phyloP scores from a whole-genome alignment of 176 grass and related monocot genomes.

The Ensete glaucum region DNA sequence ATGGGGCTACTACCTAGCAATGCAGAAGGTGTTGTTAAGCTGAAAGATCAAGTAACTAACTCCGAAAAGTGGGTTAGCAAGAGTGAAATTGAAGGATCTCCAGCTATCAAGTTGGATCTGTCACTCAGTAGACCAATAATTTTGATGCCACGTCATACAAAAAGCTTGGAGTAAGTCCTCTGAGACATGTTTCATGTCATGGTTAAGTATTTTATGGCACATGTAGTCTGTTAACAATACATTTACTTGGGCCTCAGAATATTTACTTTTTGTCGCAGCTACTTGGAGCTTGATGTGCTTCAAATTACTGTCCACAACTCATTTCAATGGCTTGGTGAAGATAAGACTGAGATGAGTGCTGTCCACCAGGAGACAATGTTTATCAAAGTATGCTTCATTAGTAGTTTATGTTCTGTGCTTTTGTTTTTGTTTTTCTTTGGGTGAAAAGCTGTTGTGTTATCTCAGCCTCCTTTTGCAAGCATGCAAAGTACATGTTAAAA shows the following conservation, averaged over 20 bases:
- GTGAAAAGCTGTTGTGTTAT: background rate
- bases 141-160: conserved; percentile 75
- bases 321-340: conserved; percentile 83
- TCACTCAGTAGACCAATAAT: conserved; percentile 94
- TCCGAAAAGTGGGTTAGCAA: conserved; percentile 92
- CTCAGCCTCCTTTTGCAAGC: background rate
- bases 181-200: background rate
- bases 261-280: conserved; percentile 39
- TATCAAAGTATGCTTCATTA: conserved; percentile 48
- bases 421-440: background rate
- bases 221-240: background rate
- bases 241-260: background rate
- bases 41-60: conserved; percentile 76
- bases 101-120: conserved; percentile 84
- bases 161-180: conserved; percentile 64
- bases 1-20: conserved; percentile 85
- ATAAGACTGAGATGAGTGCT: conserved; percentile 74
- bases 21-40: conserved; percentile 56
- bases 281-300: conserved; percentile 87
- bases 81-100: conserved; percentile 82
- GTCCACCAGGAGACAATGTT: conserved; percentile 75
- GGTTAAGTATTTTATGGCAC: background rate
- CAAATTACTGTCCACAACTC: conserved; percentile 77
- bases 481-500: background rate
- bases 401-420: background rate